Evolutionary conservation across 2,329 filamentous ascomycete genomes (phyloP), one percentile per base, ranked within the genome.

Genomic region (Colletotrichum chrysophilum): DNA sequence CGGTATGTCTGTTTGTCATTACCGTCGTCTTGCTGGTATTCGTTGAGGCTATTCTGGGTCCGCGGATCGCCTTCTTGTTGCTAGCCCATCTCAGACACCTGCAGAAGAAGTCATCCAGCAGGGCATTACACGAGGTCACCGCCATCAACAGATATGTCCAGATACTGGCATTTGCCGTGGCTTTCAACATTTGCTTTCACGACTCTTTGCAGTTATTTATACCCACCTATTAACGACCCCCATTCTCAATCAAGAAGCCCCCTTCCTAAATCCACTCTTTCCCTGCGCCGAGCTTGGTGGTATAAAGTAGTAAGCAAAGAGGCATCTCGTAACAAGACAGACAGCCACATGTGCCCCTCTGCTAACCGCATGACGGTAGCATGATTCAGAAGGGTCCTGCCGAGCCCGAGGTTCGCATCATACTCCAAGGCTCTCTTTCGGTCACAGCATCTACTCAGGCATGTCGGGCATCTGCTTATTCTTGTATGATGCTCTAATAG

Each of bases 201-300:
- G 10, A 13, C 10, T 21, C n/a, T 13, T 1, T 52, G 5, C 0
- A 43, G 9, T 0, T n/a, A n/a, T 12, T n/a, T n/a, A 43, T 43
- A 43, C 3, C 38, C 9, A n/a, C 0, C 3, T 43, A 2, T 2
- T 2, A 9, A 24, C 21, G 18, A 10, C 1, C 18, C 34, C 16
- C 8, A 6, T 10, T n/a, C 9, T 4, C 38, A 12, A 43, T 9
- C 38, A 1, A 43, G 38, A 6, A n/a, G 9, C 5, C 18, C 1
- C 18, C 38, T 0, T n/a, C 2, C 38, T n/a, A 0, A n/a, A 43
- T 43, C 38, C 0, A 0, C 3, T 0, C 38, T n/a, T 12, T 6
- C 0, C 38, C 2, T 43, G 38, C 38, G 38, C 38, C 18, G 18
- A 12, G 5, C 18, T 43, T 5, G 5, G 8, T 43, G 1, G 38